phyloP scores from a whole-genome alignment of 345 rosid genomes.

The Syzygium grande region DNA sequence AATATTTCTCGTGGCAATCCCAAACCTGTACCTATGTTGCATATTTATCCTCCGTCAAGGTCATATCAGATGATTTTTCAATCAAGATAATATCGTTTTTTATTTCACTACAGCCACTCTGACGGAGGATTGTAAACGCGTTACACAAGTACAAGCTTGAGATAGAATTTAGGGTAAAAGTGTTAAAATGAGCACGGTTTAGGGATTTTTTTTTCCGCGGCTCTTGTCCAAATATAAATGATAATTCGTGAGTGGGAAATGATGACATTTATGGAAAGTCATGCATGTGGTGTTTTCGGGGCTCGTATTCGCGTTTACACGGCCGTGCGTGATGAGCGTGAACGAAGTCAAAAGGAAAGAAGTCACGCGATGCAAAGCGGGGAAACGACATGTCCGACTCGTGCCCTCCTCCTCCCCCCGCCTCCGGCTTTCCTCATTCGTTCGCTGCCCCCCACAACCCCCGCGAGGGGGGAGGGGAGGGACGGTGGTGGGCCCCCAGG shows the following conservation, averaged over 20 bases:
- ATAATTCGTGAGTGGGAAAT: too few species aligned
- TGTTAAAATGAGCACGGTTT: too few species aligned
- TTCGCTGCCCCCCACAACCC: not conserved
- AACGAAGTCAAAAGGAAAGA: not conserved
- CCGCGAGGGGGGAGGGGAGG: not conserved
- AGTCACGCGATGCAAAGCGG: not conserved
- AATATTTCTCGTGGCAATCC: not conserved
- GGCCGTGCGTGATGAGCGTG: not conserved
- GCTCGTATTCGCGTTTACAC: not conserved
- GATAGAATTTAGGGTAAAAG: too few species aligned
- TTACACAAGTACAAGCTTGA: rapidly evolving
- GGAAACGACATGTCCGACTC: not conserved
- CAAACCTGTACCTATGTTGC: rapidly evolving
- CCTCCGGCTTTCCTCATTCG: not conserved
- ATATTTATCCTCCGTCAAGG: not conserved
- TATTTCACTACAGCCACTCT: too few species aligned
- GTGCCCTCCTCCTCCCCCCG: not conserved
- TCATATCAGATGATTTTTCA: too few species aligned
- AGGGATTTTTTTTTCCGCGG: too few species aligned
- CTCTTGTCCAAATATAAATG: too few species aligned
- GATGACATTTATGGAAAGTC: not conserved
- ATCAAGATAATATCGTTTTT: too few species aligned
- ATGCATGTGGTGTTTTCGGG: not conserved
- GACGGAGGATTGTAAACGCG: too few species aligned
- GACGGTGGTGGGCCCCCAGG: not conserved